Evolutionary conservation across 129 eudicot genomes (phyloP).

Genomic region (Artemisia argyi): DNA sequence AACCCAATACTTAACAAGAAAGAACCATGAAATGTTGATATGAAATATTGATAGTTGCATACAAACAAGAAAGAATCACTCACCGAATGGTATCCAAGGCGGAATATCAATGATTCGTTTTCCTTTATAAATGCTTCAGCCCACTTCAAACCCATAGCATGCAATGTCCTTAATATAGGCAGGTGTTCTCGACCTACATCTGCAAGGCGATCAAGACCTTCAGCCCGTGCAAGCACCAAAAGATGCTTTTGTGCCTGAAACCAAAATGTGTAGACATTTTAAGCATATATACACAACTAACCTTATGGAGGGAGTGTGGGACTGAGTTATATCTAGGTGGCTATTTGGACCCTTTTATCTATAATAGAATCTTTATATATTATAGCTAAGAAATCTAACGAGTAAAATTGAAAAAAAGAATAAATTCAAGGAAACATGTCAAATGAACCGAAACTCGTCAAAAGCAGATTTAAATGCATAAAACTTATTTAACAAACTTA

Average conservation of each 20-base stretch:
- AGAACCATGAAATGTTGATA: no score
- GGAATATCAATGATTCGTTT: conserved; percentile 63
- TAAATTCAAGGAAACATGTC: background rate
- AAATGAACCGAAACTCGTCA: background rate
- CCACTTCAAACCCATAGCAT: conserved; percentile 72
- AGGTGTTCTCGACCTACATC: conserved; percentile 67
- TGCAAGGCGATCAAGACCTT: conserved; percentile 71
- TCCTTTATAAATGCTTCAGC: conserved; percentile 53
- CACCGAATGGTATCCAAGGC: conserved; percentile 96
- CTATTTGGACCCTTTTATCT: background rate
- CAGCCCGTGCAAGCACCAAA: conserved; percentile 68
- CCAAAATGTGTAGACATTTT: background rate
- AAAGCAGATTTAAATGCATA: background rate
- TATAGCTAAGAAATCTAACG: background rate
- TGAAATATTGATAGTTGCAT: background rate
- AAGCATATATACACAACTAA: background rate
- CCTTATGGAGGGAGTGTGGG: background rate
- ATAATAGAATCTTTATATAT: background rate
- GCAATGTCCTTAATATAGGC: conserved; percentile 61
- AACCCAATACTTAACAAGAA: no score
- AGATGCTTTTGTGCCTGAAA: conserved; percentile 77
- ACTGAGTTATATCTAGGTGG: background rate
- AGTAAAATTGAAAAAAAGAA: background rate
- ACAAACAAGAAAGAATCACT: conserved; percentile 26
- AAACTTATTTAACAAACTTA: background rate